Conservation (phyloP, 495 filamentous ascomycete genomes). For the Talaromyces thailandensis region DNA sequence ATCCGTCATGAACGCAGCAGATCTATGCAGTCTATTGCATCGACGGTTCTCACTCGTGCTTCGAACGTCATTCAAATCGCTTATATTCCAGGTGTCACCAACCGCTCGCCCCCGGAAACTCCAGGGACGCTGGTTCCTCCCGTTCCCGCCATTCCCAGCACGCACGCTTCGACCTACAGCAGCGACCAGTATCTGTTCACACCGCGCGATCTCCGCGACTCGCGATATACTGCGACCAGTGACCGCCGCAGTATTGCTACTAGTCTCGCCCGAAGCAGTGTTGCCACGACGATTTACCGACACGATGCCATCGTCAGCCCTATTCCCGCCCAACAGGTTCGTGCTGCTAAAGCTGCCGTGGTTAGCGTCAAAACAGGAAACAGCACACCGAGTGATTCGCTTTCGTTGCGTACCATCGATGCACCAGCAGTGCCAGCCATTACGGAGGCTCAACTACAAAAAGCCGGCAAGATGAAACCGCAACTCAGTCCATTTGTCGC, state of each 20-base stretch:
- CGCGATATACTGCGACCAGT: conserved; percentile 65
- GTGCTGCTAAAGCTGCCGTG: conserved; percentile 77
- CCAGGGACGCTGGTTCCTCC: conserved; percentile 81
- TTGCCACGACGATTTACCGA: conserved; percentile 88
- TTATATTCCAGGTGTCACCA: conserved; percentile 96
- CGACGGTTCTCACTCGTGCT: conserved; percentile 87
- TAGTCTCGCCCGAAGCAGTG: conserved; percentile 60
- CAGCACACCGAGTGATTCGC: conserved; percentile 23
- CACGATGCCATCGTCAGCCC: conserved; percentile 76
- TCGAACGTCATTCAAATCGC: conserved; percentile 99
- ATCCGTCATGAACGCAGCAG: conserved; percentile 47
- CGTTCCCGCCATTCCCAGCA: conserved; percentile 82
- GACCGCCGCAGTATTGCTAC: conserved; percentile 54
- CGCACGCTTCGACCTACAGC: conserved; percentile 43
- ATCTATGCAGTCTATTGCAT: conserved; percentile 85
- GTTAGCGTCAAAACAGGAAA: conserved; percentile 68
- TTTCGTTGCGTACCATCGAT: conserved; percentile 25
- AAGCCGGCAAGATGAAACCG: conserved; percentile 27
- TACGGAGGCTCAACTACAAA: conserved; percentile 37
- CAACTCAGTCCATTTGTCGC: conserved; percentile 38
- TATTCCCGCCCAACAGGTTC: conserved; percentile 73
- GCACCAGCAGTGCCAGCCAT: conserved; percentile 44
- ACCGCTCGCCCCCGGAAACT: conserved; percentile 73
- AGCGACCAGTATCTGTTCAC: conserved; percentile 91
- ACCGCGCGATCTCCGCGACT: conserved; percentile 84